These are phyloP conservation scores for Penicillium sp. DNA, from an alignment of 2,329 filamentous ascomycete species.

Conservation along the genomic window DNA sequence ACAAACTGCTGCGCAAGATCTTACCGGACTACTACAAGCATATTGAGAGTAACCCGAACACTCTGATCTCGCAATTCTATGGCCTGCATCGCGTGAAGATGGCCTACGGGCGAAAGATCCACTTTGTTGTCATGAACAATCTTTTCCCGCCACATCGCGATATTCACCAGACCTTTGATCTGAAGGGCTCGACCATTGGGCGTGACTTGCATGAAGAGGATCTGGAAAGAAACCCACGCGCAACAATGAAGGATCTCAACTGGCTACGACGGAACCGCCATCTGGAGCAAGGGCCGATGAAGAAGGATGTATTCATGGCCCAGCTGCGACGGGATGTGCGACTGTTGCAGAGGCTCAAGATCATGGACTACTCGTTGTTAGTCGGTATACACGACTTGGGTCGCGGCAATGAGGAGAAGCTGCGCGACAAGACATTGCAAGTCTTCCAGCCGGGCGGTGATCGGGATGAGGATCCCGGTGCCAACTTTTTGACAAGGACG, in stretches of 20 bases:
- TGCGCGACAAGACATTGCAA: slow-evolving; percentile 82
- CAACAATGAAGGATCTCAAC: slow-evolving; percentile 93
- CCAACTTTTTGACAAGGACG: slow-evolving; percentile 73
- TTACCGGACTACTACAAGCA: slow-evolving; percentile 87
- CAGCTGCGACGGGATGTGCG: slow-evolving; percentile 86
- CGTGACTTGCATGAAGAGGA: slow-evolving; percentile 88
- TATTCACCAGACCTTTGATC: slow-evolving; percentile 93
- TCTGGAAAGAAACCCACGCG: slow-evolving; percentile 80
- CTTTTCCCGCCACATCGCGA: slow-evolving; percentile 95
- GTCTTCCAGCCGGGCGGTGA: slow-evolving; percentile 89
- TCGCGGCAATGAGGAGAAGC: slow-evolving; percentile 90
- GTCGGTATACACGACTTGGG: slow-evolving; percentile 89
- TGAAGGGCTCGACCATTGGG: slow-evolving; percentile 94
- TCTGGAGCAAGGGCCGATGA: slow-evolving; percentile 82
- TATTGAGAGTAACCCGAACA: slow-evolving; percentile 90
- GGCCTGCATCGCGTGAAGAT: slow-evolving; percentile 97
- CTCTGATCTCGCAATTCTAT: slow-evolving; percentile 94
- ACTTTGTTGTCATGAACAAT: slow-evolving; percentile 99
- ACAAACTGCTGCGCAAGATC: slow-evolving; percentile 48
- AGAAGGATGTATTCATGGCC: slow-evolving; percentile 81
- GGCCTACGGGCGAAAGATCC: slow-evolving; percentile 95
- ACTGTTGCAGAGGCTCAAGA: slow-evolving; percentile 80
- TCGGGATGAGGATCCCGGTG: slow-evolving; percentile 57
- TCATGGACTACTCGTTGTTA: slow-evolving; percentile 98
- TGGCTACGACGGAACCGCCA: slow-evolving; percentile 84